These are phyloP conservation scores for Dictyostelium intermedium DNA, from an alignment of 78 protist species.

Conservation along the genomic window DNA sequence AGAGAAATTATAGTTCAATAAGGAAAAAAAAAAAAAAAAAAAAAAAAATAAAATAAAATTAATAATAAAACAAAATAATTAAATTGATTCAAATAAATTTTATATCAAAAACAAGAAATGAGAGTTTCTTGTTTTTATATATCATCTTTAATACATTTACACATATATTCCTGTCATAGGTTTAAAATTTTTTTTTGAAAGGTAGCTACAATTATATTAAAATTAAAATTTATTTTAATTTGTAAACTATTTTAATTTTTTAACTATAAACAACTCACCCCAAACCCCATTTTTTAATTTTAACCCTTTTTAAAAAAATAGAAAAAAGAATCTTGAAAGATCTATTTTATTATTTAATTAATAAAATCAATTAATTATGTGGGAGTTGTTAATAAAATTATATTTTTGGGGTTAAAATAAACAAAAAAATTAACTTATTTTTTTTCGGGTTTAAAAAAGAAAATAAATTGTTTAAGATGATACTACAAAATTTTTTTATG, in stretches of 20 bases:
- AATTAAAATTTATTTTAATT: neutral
- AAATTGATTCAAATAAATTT: neutral
- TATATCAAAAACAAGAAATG: neutral
- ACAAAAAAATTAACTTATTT: too few species aligned
- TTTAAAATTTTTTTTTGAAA: neutral
- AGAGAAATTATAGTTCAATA: neutral
- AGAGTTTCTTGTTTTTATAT: neutral
- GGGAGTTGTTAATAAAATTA: too few species aligned
- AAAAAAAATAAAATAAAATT: neutral
- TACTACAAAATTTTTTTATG: too few species aligned
- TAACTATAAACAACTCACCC: neutral
- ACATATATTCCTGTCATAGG: neutral
- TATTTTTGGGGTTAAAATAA: neutral
- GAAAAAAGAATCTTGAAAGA: neutral
- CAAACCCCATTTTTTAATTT: neutral
- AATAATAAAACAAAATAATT: neutral
- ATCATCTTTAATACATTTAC: neutral
- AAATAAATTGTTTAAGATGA: too few species aligned
- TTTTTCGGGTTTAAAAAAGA: neutral
- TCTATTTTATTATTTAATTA: neutral
- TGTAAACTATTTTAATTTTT: neutral
- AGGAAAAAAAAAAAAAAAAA: too few species aligned
- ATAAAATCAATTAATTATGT: neutral
- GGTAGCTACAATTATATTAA: neutral
- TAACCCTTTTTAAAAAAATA: neutral